phyloP scores from a whole-genome alignment of 2,329 filamentous ascomycete genomes.

The Ophidiomyces ophidiicola region DNA sequence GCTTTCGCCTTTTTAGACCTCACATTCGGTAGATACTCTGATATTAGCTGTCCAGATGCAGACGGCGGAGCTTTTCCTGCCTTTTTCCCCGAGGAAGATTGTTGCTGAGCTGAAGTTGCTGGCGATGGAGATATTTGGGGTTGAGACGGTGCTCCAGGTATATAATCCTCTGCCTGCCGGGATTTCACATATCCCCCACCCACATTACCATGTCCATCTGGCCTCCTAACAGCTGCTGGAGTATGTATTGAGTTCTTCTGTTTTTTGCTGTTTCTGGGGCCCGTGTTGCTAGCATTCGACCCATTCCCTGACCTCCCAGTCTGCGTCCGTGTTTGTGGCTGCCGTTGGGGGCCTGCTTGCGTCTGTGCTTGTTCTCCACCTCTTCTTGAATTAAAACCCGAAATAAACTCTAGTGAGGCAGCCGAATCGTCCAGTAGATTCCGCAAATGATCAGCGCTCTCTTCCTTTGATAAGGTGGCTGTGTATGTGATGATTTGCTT shows the following conservation, averaged over 20 bases:
- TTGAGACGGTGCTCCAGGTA: slow-evolving; percentile 41
- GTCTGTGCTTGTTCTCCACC: slow-evolving; percentile 14
- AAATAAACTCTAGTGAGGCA: slow-evolving; percentile 58
- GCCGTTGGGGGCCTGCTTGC: slow-evolving; percentile 7
- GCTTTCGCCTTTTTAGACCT: slow-evolving; percentile 46
- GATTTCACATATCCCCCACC: slow-evolving; percentile 66
- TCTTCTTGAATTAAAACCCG: slow-evolving; percentile 59
- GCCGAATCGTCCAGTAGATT: slow-evolving; percentile 80
- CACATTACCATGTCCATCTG: slow-evolving; percentile 52
- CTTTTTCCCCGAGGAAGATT: slow-evolving; percentile 24
- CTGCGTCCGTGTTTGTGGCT: slow-evolving; percentile 1
- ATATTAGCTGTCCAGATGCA: slow-evolving; percentile 67
- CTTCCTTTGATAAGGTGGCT: slow-evolving; percentile 54
- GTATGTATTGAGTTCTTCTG: slow-evolving; percentile 50
- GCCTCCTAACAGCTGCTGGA: slow-evolving; percentile 47
- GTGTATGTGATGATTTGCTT: slow-evolving; percentile 76
- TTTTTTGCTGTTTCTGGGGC: slow-evolving; percentile 37
- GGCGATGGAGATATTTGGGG: slow-evolving; percentile 21
- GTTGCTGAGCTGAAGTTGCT: slow-evolving; percentile 36
- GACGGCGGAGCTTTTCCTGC: slow-evolving; percentile 44
- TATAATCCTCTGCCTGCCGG: slow-evolving; percentile 56
- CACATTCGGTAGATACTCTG: slow-evolving; percentile 53
- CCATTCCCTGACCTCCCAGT: slow-evolving; percentile 16
- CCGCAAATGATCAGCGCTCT: slow-evolving; percentile 71
- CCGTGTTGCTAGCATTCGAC: background rate